Evolutionary conservation across 164 flowering plant species (phyloP).

Genomic region (Warburgia ugandensis): DNA sequence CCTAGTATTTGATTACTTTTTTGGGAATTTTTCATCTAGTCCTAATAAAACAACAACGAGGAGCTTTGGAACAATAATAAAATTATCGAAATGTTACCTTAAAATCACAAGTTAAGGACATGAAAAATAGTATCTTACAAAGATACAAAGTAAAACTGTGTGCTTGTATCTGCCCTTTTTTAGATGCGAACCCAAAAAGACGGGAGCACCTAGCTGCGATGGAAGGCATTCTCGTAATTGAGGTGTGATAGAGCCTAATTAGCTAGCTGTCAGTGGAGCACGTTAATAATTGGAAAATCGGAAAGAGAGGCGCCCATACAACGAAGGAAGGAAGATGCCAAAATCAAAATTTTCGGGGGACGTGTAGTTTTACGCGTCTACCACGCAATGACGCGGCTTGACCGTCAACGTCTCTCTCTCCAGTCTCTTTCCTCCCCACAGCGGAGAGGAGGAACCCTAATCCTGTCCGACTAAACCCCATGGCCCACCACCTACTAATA

Average conservation of each 20-base stretch:
- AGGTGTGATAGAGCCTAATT: not conserved
- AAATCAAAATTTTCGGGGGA: constrained; percentile 12
- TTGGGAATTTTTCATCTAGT: no score
- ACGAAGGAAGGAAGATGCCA: constrained; percentile 1
- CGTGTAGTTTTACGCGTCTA: constrained; percentile 8
- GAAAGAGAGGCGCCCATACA: not conserved
- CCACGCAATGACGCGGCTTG: constrained; percentile 23
- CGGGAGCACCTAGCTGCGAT: not conserved
- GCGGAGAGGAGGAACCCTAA: no score
- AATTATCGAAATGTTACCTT: no score
- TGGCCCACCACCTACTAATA: not conserved
- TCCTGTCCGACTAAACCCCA: not conserved
- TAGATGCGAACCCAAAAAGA: not conserved
- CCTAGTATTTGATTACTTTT: no score
- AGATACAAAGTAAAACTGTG: no score
- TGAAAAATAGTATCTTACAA: no score
- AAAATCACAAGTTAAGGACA: no score
- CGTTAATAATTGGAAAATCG: not conserved
- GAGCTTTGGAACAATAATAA: no score
- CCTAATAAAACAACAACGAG: no score
- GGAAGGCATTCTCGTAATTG: not conserved
- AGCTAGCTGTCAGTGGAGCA: not conserved
- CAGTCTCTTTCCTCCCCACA: not conserved
- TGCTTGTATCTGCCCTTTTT: no score
- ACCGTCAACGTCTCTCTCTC: constrained; percentile 15